These are phyloP conservation scores for Pseudodiploospora longispora DNA, from an alignment of 2,329 filamentous ascomycete species.

Conservation along the genomic window DNA sequence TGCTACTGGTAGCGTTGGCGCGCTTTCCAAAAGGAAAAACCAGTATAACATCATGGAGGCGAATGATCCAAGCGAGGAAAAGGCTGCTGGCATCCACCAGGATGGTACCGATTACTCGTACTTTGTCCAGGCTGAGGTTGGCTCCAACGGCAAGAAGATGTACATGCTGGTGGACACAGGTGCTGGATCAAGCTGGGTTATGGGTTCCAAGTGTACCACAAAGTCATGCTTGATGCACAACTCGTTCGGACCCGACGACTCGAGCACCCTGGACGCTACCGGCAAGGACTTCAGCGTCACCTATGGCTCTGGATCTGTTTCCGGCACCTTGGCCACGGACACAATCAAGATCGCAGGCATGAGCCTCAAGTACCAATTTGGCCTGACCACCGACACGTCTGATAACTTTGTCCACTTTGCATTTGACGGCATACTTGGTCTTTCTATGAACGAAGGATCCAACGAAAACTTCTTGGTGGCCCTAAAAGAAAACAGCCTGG, in stretches of 20 bases:
- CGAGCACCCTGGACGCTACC: slow-evolving; percentile 50
- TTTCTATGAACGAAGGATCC: slow-evolving; percentile 55
- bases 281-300: slow-evolving; percentile 53
- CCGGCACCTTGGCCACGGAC: slow-evolving; percentile 59
- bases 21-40: slow-evolving; percentile 33
- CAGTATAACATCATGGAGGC: slow-evolving; percentile 41
- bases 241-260: slow-evolving; percentile 59
- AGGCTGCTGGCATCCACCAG: slow-evolving; percentile 50
- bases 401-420: slow-evolving; percentile 69
- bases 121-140: slow-evolving; percentile 50
- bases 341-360: slow-evolving; percentile 59
- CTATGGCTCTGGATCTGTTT: slow-evolving; percentile 72
- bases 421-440: slow-evolving; percentile 80
- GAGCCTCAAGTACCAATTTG: slow-evolving; percentile 58
- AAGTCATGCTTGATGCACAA: slow-evolving; percentile 61
- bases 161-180: slow-evolving; percentile 61
- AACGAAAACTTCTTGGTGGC: slow-evolving; percentile 61
- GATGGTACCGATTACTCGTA: slow-evolving; percentile 61
- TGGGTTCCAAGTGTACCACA: slow-evolving; percentile 60
- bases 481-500: slow-evolving; percentile 45
- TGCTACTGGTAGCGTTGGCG: background rate
- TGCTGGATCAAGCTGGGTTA: slow-evolving; percentile 74
- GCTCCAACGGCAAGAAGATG: slow-evolving; percentile 44
- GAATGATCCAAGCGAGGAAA: slow-evolving; percentile 32
- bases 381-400: slow-evolving; percentile 63